Conservation (phyloP, 2,329 filamentous ascomycete species). For the Cladophialophora immunda region DNA sequence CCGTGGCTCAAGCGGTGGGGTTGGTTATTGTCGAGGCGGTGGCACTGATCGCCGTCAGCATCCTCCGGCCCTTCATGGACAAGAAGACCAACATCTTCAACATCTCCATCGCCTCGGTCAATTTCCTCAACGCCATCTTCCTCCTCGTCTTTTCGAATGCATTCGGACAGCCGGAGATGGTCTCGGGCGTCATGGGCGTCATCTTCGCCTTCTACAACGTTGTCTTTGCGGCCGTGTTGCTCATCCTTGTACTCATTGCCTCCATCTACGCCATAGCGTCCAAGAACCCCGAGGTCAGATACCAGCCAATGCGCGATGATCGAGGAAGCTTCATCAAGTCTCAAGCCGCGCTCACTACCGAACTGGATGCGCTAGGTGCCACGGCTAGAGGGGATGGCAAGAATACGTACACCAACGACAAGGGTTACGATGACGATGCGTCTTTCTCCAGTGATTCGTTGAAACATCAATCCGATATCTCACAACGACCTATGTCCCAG, state of each 20-base stretch:
- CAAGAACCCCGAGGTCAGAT: constrained; percentile 93
- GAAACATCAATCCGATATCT: constrained; percentile 41
- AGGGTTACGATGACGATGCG: constrained; percentile 75
- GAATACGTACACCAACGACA: constrained; percentile 63
- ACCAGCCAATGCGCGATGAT: constrained; percentile 96
- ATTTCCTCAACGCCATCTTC: constrained; percentile 91
- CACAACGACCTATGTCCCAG: constrained; percentile 29
- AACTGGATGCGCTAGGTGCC: constrained; percentile 87
- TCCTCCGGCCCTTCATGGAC: constrained; percentile 96
- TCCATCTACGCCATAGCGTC: constrained; percentile 82
- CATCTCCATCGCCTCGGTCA: constrained; percentile 87
- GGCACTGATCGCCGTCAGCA: constrained; percentile 78
- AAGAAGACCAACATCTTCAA: constrained; percentile 98
- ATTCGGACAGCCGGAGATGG: constrained; percentile 83
- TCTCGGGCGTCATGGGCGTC: constrained; percentile 87
- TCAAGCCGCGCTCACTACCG: constrained; percentile 83
- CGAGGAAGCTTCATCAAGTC: constrained; percentile 98
- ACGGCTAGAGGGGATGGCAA: constrained; percentile 85
- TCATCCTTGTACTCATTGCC: constrained; percentile 81
- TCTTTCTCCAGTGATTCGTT: constrained; percentile 39
- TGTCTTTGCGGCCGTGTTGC: constrained; percentile 79
- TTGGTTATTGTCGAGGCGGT: constrained; percentile 83
- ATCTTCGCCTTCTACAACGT: constrained; percentile 90
- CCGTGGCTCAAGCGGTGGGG: constrained; percentile 79
- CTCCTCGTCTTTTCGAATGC: constrained; percentile 86